These are phyloP conservation scores for Cercophora samala DNA, from an alignment of 495 filamentous ascomycete genomes.

Conservation along the genomic window DNA sequence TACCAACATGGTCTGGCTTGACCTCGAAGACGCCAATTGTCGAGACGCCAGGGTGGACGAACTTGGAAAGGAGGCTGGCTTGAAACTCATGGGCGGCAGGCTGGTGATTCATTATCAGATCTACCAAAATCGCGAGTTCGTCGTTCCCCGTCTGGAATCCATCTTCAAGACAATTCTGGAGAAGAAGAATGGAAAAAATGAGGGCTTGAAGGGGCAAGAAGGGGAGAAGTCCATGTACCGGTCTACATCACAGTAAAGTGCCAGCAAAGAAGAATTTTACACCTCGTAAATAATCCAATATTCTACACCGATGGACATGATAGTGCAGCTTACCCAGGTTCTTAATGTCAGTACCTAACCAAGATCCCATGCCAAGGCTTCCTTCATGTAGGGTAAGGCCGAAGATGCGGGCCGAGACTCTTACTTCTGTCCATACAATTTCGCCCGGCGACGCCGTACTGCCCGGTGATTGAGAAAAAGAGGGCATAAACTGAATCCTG, in stretches of 20 bases:
- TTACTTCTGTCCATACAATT: not conserved
- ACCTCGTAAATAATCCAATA: not conserved
- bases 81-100: conserved; percentile 51
- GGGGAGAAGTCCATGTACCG: conserved; percentile 29
- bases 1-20: conserved; percentile 94
- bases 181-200: conserved; percentile 18
- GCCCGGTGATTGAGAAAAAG: not conserved
- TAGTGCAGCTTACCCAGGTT: not conserved
- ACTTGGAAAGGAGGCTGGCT: conserved; percentile 50
- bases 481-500: too few species aligned
- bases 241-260: conserved; percentile 12
- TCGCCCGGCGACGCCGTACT: not conserved
- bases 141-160: conserved; percentile 45
- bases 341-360: not conserved
- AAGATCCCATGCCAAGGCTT: not conserved
- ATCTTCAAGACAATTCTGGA: conserved; percentile 45
- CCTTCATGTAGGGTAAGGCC: conserved; percentile 12
- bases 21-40: conserved; percentile 57
- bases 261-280: not conserved
- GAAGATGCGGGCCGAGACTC: conserved; percentile 10
- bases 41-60: conserved; percentile 43
- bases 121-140: conserved; percentile 44
- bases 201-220: not conserved
- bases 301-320: not conserved
- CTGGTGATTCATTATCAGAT: conserved; percentile 68